A percentile compares a stretch with the other conserved stretches of the same genome.
Conservation (phyloP, 306 rosid genomes). For the Cicer pinnatifidum region DNA sequence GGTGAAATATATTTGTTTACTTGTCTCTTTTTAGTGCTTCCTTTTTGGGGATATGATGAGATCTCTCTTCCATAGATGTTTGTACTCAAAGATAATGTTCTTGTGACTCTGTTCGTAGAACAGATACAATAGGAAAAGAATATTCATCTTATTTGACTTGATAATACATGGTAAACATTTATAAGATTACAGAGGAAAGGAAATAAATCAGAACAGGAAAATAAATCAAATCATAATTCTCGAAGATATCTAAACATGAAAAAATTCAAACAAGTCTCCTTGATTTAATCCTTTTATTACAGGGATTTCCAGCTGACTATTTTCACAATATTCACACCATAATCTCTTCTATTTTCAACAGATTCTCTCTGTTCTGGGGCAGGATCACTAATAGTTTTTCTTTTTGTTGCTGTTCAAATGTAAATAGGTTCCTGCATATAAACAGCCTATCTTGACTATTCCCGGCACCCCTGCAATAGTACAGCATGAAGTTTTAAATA, state of each 20-base stretch:
- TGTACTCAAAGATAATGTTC: conserved; percentile 33
- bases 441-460: conserved; percentile 75
- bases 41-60: conserved; percentile 1
- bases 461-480: conserved; percentile 88
- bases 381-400: conserved; percentile 42
- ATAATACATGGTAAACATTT: neutral
- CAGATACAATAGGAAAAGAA: neutral
- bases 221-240: neutral
- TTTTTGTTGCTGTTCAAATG: conserved; percentile 36
- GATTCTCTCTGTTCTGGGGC: conserved; percentile 43
- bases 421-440: conserved; percentile 82
- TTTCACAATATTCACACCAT: conserved; percentile 3
- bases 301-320: neutral
- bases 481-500: conserved; percentile 92
- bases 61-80: conserved; percentile 39
- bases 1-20: conserved; percentile 34
- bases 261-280: neutral
- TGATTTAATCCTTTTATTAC: neutral
- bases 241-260: conserved; percentile 1
- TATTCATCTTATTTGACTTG: neutral
- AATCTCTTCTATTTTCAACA: neutral
- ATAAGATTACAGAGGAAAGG: neutral
- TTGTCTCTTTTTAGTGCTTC: conserved; percentile 12
- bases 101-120: conserved; percentile 2
- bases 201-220: neutral